phyloP scores from a whole-genome alignment of 2,329 filamentous ascomycete species.

The Domatiomyces catenatus region DNA sequence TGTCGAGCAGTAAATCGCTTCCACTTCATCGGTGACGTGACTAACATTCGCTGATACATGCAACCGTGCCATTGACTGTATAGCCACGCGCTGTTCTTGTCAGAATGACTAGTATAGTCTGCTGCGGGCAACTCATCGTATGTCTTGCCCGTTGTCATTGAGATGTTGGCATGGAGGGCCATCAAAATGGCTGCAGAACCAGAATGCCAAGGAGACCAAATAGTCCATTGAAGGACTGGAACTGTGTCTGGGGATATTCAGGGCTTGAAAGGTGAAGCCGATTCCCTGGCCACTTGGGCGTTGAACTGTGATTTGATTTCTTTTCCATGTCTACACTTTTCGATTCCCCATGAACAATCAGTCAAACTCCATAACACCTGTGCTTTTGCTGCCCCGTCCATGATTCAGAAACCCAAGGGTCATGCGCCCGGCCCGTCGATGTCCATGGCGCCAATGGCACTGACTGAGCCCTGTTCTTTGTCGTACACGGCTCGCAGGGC shows the following conservation, averaged over 20 bases:
- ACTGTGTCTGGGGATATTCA: neutral
- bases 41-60: neutral
- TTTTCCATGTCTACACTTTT: neutral
- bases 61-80: neutral
- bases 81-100: neutral
- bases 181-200: neutral
- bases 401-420: neutral
- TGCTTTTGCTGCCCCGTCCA: neutral
- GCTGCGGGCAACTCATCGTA: neutral
- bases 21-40: neutral
- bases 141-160: neutral
- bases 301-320: neutral
- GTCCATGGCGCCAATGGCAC: constrained; percentile 28
- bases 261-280: no score
- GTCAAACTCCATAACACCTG: neutral
- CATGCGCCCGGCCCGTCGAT: constrained; percentile 19
- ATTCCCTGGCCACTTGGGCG: neutral
- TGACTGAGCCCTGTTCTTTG: constrained; percentile 26
- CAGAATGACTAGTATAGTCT: neutral
- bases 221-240: neutral
- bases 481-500: constrained; percentile 53
- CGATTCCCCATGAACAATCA: neutral
- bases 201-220: neutral
- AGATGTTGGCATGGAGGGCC: neutral
- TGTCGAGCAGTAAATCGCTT: neutral